Conservation (phyloP, 345 rosid species). For the Gossypium anomalum region DNA sequence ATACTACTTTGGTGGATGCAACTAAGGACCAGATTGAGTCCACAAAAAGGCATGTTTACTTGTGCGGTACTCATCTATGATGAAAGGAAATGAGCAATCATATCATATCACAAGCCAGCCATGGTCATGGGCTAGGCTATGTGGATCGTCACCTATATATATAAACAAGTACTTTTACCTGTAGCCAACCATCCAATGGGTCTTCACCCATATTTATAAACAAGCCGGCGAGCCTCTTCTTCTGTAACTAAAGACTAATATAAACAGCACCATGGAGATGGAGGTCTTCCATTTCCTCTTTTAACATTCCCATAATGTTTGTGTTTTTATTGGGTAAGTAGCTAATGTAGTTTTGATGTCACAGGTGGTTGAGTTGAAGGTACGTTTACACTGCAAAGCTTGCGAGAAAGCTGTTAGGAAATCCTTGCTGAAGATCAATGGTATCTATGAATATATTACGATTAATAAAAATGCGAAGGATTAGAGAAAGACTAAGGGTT, state of each 20-base stretch:
- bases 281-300: neutral
- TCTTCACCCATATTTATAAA: neutral
- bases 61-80: neutral
- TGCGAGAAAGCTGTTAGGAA: constrained; percentile 34
- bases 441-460: constrained; percentile 6
- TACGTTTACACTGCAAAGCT: constrained; percentile 34
- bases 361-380: constrained; percentile 32
- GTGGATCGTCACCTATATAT: too few relatives aligned
- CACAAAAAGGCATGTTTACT: neutral
- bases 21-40: neutral
- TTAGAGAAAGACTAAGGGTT: neutral
- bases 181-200: neutral
- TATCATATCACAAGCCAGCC: neutral
- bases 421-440: constrained; percentile 28
- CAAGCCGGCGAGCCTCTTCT: neutral
- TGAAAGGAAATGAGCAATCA: neutral
- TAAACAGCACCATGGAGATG: neutral
- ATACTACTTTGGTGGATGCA: neutral
- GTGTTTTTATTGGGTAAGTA: neutral
- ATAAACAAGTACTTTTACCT: neutral
- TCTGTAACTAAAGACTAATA: neutral
- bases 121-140: neutral
- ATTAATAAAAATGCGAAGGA: neutral
- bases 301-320: neutral
- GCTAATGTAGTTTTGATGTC: neutral